These are phyloP conservation scores for Lathyrus tuberosus DNA, from an alignment of 306 rosid species.

Conservation along the genomic window DNA sequence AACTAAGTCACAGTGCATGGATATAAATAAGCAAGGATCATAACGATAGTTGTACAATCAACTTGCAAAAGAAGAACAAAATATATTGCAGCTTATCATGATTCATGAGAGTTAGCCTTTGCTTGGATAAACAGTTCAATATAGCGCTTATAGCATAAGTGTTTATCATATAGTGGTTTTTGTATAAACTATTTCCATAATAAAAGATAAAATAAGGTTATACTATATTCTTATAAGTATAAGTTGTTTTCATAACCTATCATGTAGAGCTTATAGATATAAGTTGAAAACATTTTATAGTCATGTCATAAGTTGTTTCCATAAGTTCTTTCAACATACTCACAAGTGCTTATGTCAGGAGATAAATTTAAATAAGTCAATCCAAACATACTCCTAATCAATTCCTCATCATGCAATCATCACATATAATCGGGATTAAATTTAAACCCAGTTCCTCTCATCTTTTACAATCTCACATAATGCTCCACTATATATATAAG, in stretches of 20 bases:
- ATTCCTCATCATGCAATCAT: neutral
- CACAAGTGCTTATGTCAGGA: neutral
- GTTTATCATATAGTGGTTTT: neutral
- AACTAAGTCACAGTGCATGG: neutral
- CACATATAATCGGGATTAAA: neutral
- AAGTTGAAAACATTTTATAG: neutral
- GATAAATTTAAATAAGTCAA: neutral
- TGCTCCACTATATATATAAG: neutral
- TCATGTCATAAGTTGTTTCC: neutral
- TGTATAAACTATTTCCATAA: neutral
- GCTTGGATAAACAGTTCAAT: neutral
- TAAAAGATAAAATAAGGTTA: neutral
- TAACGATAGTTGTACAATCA: slow-evolving; percentile 3
- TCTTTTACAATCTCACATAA: neutral
- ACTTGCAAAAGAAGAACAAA: neutral
- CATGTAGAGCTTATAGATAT: neutral
- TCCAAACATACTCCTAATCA: neutral
- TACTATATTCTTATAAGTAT: neutral
- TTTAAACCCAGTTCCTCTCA: neutral
- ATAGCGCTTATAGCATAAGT: neutral
- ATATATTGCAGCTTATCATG: neutral
- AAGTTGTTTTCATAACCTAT: neutral
- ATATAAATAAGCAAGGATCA: neutral
- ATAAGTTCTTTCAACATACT: neutral
- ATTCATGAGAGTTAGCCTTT: slow-evolving; percentile 1